Percentiles rank a stretch among this genome's conserved stretches.
These are phyloP conservation scores for Acanthamoeba castellanii DNA, from an alignment of 208 protist species.

Conservation along the genomic window DNA sequence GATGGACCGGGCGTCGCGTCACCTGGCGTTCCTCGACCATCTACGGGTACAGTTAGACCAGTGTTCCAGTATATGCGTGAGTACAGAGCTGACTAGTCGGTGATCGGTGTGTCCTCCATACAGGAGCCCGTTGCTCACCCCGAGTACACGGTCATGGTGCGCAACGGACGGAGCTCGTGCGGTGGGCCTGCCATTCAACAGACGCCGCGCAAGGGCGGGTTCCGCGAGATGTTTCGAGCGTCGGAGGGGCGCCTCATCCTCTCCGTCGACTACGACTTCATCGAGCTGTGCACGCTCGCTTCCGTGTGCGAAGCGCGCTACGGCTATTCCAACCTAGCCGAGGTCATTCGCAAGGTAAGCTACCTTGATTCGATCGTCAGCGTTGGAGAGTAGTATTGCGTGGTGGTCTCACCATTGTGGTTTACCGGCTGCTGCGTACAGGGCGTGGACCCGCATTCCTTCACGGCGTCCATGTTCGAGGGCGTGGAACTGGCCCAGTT, in stretches of 20 bases:
- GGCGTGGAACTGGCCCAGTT: constrained; percentile 21
- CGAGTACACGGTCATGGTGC: constrained; percentile 52
- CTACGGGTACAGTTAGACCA: neutral
- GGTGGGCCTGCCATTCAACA: neutral
- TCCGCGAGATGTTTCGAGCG: constrained; percentile 21
- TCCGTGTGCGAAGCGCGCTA: constrained; percentile 69
- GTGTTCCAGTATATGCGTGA: too few species aligned
- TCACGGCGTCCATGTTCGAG: constrained; percentile 61
- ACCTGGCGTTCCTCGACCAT: constrained; percentile 42
- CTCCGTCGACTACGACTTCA: constrained; percentile 57
- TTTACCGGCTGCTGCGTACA: too few species aligned
- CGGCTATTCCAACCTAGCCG: constrained; percentile 37
- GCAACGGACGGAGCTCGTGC: constrained; percentile 33
- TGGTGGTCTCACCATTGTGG: neutral
- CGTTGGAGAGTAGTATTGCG: too few species aligned
- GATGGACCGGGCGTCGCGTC: constrained; percentile 44
- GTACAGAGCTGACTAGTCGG: neutral
- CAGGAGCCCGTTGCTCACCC: constrained; percentile 7
- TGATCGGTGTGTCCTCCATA: neutral
- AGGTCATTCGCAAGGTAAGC: constrained; percentile 40
- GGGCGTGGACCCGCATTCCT: constrained; percentile 55
- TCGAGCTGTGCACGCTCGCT: constrained; percentile 68
- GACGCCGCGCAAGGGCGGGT: constrained; percentile 29
- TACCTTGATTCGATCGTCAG: neutral
- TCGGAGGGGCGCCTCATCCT: constrained; percentile 17